Evolutionary conservation across 371 early-diverging fungal species (phyloP), one percentile per base, ranked within the genome.

Genomic region (Rhizopus arrhizus): DNA sequence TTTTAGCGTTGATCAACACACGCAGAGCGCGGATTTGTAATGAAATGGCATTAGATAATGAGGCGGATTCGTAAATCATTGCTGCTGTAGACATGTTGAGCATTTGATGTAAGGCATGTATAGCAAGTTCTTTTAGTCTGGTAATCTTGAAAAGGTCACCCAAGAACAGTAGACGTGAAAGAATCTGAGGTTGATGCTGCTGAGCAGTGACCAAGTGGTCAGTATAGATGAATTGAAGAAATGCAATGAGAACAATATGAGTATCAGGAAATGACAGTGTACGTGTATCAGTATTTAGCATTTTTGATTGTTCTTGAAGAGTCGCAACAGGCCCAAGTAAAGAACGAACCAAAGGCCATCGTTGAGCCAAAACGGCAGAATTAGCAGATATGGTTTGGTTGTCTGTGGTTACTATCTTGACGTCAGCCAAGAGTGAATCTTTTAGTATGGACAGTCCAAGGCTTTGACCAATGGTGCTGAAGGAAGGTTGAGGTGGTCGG

Each of bases 211-310:
- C 72, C 4, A 89, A 67, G 52, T 84, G 78, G 65, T 83, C 85
- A 0, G 89, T 88, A 64, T 89, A 88, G 53, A 87, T 64, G 55
- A 81, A 89, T 48, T 87, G 88, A 4, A 87, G 69, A 42, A 88
- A 85, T 6, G 83, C 81, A 42, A 81, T 65, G 33, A 87, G 57
- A 16, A 83, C 77, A 12, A 82, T 80, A 33, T 82, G 78, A 10
- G 87, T 59, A 16, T 81, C 87, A 6, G 86, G 85, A 11, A 88
- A 80, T 0, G 35, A 66, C 6, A 66, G 65, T 28, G 62, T 59
- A 2, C 64, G 59, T 31, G 58, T 62, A 3, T 64, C 65, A 6
- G 28, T 41, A 33, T 58, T 55, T 3, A 64, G 16, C 1, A 51
- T 34, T 6, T 48, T 56, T 8, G 49, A 40, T 28, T 51, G 22